These are phyloP conservation scores for Mycothermus thermophilus DNA, from an alignment of 495 filamentous ascomycete genomes.

Conservation along the genomic window DNA sequence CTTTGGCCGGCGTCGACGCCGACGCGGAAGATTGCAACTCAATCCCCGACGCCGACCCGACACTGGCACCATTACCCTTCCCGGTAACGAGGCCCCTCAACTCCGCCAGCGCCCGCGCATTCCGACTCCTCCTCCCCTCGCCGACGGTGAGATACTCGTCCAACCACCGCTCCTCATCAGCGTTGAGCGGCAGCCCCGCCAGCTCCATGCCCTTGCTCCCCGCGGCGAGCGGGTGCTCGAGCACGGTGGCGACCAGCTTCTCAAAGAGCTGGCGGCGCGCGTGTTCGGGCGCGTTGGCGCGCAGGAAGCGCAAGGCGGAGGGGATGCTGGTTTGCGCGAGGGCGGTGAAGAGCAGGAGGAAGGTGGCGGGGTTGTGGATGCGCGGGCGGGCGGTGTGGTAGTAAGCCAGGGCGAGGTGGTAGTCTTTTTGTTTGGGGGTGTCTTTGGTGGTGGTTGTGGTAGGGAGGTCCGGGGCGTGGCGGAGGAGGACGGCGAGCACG, in stretches of 20 bases:
- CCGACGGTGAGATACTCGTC: conserved; percentile 47
- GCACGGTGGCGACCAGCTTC: conserved; percentile 49
- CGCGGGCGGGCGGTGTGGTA: conserved; percentile 58
- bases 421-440: no score
- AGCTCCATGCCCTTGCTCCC: conserved; percentile 51
- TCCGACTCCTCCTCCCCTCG: conserved; percentile 44
- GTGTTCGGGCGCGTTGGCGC: conserved; percentile 41
- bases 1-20: no score
- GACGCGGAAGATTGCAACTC: no score
- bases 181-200: conserved; percentile 52
- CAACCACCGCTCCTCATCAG: conserved; percentile 60
- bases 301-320: conserved; percentile 61
- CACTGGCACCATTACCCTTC: no score
- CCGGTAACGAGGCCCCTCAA: conserved; percentile 44
- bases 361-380: conserved; percentile 42
- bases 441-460: no score
- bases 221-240: conserved; percentile 27
- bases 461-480: conserved; percentile 36
- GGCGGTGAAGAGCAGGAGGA: conserved; percentile 50
- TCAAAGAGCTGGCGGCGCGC: conserved; percentile 49
- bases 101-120: conserved; percentile 53
- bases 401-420: conserved; percentile 56
- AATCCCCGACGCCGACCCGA: no score
- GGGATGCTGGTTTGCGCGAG: conserved; percentile 52
- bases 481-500: conserved; percentile 56